Base-by-base conservation (phyloP, 202 grass and related monocot genomes). In the Tripidium arundinaceum region DNA sequence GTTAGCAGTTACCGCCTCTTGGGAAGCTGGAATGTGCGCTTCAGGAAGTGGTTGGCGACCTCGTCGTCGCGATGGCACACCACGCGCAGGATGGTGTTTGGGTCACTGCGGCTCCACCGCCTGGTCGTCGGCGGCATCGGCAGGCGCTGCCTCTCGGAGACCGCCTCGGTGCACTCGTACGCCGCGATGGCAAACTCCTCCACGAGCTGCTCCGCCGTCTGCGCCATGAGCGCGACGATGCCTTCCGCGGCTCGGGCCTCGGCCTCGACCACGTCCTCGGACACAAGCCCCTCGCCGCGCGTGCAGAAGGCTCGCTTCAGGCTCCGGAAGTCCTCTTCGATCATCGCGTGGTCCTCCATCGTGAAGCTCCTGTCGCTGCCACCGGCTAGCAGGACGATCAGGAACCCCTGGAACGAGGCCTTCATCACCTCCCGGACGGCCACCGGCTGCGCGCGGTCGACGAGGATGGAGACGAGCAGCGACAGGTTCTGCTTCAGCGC, bases 231-330 rank as follows among this genome's bases (percentile, higher is more conserved):
- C 79, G 59, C 71, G 8, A 93, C 72, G n/a, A 98, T 81, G 41
- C 92, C 80, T 37, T 91, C 88, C 0, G 75, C 83, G 4, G 55
- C 88, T 52, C 70, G 82, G 11, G 96, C 90, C 88, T 98, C 96
- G 60, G 74, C 74, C 45, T 95, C 86, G 0, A 93, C 88, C 26
- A 87, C 84, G 11, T 98, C 90, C 65, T 98, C 96, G 4, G 90
- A 54, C 33, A 98, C 92, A 11, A 98, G 74, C n/a, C 90, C 96
- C 84, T 98, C 92, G 12, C 90, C 92, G 67, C 86, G 78, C 11
- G 90, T 91, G 86, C 96, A 98, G 81, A 98, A 98, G 29, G 90
- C 86, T 1, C 91, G 88, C 83, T 98, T 98, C 65, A 98, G 91
- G 80, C 90, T 81, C 31, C 62, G 70, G 72, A 98, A 78, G 73